These are phyloP conservation scores for Begonia loranthoides DNA, from an alignment of 306 rosid species.

Conservation along the genomic window DNA sequence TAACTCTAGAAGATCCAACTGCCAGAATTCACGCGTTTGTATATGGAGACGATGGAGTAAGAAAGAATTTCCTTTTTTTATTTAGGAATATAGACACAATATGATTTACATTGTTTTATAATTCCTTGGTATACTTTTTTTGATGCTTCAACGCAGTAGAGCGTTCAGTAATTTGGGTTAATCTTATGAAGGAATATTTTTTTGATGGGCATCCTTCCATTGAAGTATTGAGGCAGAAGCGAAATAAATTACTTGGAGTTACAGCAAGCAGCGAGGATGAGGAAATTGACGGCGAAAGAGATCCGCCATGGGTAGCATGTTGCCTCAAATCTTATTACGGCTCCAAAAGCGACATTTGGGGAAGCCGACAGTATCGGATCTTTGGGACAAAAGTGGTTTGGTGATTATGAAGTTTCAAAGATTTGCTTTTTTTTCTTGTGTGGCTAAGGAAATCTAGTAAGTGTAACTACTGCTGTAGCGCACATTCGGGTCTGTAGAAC, in stretches of 20 bases:
- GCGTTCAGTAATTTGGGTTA: neutral
- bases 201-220: slow-evolving; percentile 28
- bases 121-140: too few species aligned
- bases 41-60: slow-evolving; percentile 51
- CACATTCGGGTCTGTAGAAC: neutral
- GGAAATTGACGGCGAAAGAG: slow-evolving; percentile 17
- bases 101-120: neutral
- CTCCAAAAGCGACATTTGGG: slow-evolving; percentile 14
- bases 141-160: neutral
- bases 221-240: slow-evolving; percentile 18
- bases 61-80: slow-evolving; percentile 3
- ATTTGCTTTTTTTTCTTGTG: neutral
- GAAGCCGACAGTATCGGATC: slow-evolving; percentile 20
- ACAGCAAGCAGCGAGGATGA: slow-evolving; percentile 2
- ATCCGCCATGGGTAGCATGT: slow-evolving; percentile 66
- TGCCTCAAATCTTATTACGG: slow-evolving; percentile 37
- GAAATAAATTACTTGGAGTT: slow-evolving; percentile 40
- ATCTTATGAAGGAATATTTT: slow-evolving; percentile 16
- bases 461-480: neutral
- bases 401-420: neutral
- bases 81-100: neutral
- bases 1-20: slow-evolving; percentile 69
- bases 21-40: slow-evolving; percentile 59
- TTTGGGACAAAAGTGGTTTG: slow-evolving; percentile 25
- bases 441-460: neutral